Evolutionary conservation across 108 stramenopile species (phyloP).

Genomic region (Cyclostephanos tholiformis): DNA sequence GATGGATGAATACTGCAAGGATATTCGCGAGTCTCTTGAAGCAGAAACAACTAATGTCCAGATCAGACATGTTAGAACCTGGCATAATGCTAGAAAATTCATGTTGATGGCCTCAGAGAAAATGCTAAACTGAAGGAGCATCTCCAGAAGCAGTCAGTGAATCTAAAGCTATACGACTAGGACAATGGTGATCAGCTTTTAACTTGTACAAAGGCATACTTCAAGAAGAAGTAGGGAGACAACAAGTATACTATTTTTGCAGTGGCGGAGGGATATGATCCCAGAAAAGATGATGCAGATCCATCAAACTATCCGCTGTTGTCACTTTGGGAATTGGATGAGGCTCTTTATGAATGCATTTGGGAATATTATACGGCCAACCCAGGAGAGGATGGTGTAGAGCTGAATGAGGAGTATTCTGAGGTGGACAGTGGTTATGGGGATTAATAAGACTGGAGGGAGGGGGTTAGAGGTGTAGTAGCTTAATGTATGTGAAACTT

Average conservation of each 20-base stretch:
- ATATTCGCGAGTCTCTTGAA: neutral
- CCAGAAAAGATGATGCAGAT: neutral
- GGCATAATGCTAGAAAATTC: neutral
- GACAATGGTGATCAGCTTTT: neutral
- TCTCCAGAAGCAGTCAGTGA: neutral
- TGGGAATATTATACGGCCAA: neutral
- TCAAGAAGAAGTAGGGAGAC: neutral
- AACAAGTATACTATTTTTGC: neutral
- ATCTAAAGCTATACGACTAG: neutral
- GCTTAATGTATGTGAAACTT: too few relatives aligned
- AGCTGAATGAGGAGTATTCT: neutral
- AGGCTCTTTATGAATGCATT: slow-evolving; percentile 5
- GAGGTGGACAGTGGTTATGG: neutral
- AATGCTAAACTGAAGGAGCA: neutral
- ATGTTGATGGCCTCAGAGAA: neutral
- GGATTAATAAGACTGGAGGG: neutral
- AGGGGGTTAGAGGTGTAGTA: too few relatives aligned
- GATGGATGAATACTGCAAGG: slow-evolving; percentile 11
- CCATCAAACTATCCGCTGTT: neutral
- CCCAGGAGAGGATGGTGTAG: neutral
- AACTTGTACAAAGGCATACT: neutral
- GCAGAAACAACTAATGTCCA: neutral
- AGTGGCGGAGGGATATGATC: neutral
- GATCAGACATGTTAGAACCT: neutral
- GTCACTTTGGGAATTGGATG: neutral